These are phyloP conservation scores for Monosporascus sp. DNA, from an alignment of 2,329 filamentous ascomycete species.

Conservation along the genomic window DNA sequence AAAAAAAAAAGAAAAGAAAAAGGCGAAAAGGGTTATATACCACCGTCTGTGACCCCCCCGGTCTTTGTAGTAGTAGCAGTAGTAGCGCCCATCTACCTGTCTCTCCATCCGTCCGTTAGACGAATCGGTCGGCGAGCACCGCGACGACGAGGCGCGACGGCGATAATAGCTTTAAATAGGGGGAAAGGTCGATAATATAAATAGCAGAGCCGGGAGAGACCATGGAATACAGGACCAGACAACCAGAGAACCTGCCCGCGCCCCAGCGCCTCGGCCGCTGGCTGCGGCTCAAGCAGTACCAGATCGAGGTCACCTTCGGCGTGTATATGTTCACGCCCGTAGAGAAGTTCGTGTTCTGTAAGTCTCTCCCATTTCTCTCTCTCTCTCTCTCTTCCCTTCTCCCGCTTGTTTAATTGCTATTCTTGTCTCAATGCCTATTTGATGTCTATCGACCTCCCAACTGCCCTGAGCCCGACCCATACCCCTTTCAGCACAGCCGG, in stretches of 20 bases:
- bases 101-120: too few relatives aligned
- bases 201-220: slow-evolving; percentile 13
- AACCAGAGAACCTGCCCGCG: slow-evolving; percentile 26
- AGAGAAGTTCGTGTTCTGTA: slow-evolving; percentile 97
- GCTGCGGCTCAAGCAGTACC: slow-evolving; percentile 93
- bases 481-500: not conserved
- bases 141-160: too few relatives aligned
- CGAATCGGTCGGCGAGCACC: too few relatives aligned
- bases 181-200: not conserved
- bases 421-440: not conserved
- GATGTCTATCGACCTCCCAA: too few relatives aligned
- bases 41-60: too few relatives aligned
- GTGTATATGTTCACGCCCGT: slow-evolving; percentile 96
- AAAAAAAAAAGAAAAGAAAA: too few relatives aligned
- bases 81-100: too few relatives aligned
- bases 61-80: too few relatives aligned
- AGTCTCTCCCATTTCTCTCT: slow-evolving; percentile 28
- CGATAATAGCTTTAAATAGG: too few relatives aligned
- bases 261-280: slow-evolving; percentile 65
- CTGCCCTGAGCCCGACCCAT: not conserved
- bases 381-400: not conserved
- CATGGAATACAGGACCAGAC: slow-evolving; percentile 33
- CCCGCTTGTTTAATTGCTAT: not conserved
- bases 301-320: slow-evolving; percentile 94
- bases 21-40: too few relatives aligned